Percentiles rank a stretch among this genome's conserved stretches.
Conservation (phyloP, 2,329 filamentous ascomycete genomes). For the Aspergillus arachidicola region DNA sequence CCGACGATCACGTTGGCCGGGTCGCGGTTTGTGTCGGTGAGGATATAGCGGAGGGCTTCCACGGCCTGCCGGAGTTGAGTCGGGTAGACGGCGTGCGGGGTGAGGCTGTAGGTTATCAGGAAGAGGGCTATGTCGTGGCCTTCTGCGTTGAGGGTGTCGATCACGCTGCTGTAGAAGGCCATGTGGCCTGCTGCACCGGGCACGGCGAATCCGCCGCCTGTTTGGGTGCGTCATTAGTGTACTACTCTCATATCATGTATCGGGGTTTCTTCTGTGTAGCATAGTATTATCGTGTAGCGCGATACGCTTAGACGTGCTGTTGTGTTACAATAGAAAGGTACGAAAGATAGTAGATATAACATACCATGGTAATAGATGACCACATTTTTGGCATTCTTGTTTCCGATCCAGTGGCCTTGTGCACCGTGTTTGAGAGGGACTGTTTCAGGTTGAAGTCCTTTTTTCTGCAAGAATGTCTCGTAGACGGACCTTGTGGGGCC, state of each 20-base stretch:
- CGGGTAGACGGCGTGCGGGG: conserved; percentile 43
- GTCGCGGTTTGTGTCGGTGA: conserved; percentile 32
- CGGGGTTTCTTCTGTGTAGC: background rate
- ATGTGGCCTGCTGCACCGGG: conserved; percentile 47
- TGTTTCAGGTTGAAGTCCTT: conserved; percentile 30
- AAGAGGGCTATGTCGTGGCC: conserved; percentile 52
- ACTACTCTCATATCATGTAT: background rate
- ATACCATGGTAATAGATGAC: conserved; percentile 43
- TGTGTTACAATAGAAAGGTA: background rate
- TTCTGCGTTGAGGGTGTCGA: conserved; percentile 39
- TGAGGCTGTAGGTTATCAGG: conserved; percentile 58
- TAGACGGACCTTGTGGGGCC: conserved; percentile 31
- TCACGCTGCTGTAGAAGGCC: conserved; percentile 47
- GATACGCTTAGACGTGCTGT: background rate
- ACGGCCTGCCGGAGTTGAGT: conserved; percentile 42
- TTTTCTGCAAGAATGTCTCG: conserved; percentile 25
- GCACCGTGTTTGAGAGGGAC: conserved; percentile 35
- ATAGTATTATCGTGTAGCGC: background rate
- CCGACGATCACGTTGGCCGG: conserved; percentile 39
- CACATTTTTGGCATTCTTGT: conserved; percentile 42
- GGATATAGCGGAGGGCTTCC: conserved; percentile 42
- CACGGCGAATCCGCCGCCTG: conserved; percentile 58
- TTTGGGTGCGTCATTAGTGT: background rate
- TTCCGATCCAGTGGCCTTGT: conserved; percentile 43
- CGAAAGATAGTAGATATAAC: background rate